Base-by-base conservation (phyloP, 192 early-diverging fungal genomes). In the Coemansia sp. region DNA sequence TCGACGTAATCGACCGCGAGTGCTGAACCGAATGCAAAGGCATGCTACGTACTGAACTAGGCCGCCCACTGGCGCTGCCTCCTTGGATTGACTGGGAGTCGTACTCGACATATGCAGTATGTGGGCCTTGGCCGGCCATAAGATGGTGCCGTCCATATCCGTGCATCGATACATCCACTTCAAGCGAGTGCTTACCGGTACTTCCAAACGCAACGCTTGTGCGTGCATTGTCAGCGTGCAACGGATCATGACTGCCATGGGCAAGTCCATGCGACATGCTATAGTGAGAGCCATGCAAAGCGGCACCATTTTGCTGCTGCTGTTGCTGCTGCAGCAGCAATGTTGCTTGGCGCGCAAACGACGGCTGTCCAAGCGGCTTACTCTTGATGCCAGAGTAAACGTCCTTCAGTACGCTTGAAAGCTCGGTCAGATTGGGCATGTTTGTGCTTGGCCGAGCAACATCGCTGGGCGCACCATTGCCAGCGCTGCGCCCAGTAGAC, bases 331-430 rank as follows among this genome's bases (percentile, higher is more conserved):
- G 46, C 25, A 64, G 51, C 66, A 52, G 56, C 7, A 72, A 8
- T 6, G 23, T 49, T 12, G 67, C 64, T 52, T 74, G 79, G 28
- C 80, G 75, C 21, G 80, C 80, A 78, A 82, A 82, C 8, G 63
- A 28, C 18, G 83, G 83, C 79, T 84, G 83, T 0, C 77, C 78
- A 40, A 84, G 75, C 10, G 79, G 79, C 70, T 70, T 70, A 72
- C 49, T 68, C 58, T 81, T 81, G 64, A 84, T 84, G 20, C 77
- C 78, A 2, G 69, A 31, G 40, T 84, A 84, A 16, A 84, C 72
- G 10, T 84, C 83, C 73, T 84, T 84, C 21, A 81, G 58, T 35
- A 81, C 74, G 10, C 33, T 23, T 6, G 74, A 70, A 21, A 81
- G 79, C 63, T 76, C 79, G 0, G 69, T 33, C 26, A 81, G 70